Evolutionary conservation across 192 early-diverging fungal species (phyloP).

Genomic region (Nowakowskiella sp.): DNA sequence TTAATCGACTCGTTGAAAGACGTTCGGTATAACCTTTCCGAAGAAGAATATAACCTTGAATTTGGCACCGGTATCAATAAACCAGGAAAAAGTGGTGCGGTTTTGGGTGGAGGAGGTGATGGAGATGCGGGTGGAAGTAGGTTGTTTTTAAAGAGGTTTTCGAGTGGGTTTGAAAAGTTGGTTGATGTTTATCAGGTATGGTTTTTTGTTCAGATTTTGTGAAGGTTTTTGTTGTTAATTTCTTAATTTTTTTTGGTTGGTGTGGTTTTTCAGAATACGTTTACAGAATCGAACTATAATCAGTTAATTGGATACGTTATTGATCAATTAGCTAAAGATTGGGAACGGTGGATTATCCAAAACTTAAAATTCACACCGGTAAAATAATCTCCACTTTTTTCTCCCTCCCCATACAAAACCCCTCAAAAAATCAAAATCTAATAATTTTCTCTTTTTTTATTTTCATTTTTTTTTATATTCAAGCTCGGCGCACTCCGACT

Average conservation of each 20-base stretch:
- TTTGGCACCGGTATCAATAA: no score
- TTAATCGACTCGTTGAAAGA: slow-evolving; percentile 77
- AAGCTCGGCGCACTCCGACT: slow-evolving; percentile 85
- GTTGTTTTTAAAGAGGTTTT: slow-evolving; percentile 74
- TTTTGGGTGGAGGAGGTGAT: no score
- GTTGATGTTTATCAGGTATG: slow-evolving; percentile 52
- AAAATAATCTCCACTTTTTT: slow-evolving; percentile 1
- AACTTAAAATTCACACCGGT: slow-evolving; percentile 80
- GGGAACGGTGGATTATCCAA: slow-evolving; percentile 77
- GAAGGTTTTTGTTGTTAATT: no score
- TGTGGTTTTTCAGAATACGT: slow-evolving; percentile 38
- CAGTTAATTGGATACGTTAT: slow-evolving; percentile 55
- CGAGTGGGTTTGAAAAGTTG: slow-evolving; percentile 54
- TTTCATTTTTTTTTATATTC: slow-evolving; percentile 7
- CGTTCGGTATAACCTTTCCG: slow-evolving; percentile 80
- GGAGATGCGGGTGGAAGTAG: slow-evolving; percentile 59
- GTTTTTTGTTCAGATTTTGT: no score
- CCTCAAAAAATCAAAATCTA: slow-evolving; percentile 1
- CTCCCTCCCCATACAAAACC: background rate
- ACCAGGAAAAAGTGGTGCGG: no score
- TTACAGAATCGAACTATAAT: slow-evolving; percentile 64
- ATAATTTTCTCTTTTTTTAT: slow-evolving; percentile 4
- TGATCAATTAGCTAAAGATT: slow-evolving; percentile 67
- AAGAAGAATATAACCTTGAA: slow-evolving; percentile 91
- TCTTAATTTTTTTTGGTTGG: no score